Evolutionary conservation across 2,329 filamentous ascomycete species (phyloP).

Genomic region (Polytolypa hystricis): DNA sequence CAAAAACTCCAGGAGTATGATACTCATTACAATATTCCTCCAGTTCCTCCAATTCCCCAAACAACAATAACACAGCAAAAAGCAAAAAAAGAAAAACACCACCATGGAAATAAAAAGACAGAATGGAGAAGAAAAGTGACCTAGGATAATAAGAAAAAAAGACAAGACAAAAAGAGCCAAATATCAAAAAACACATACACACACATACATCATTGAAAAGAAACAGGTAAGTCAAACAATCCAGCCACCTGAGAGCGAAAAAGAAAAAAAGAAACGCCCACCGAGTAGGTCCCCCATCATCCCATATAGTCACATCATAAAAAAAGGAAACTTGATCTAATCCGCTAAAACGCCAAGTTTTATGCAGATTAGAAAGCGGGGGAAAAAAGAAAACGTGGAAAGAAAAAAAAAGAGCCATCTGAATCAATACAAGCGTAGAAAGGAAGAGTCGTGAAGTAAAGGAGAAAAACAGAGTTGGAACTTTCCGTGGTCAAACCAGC

Average conservation of each 20-base stretch:
- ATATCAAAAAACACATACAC: neutral
- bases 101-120: neutral
- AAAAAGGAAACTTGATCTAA: no score
- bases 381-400: neutral
- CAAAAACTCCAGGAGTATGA: no score
- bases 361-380: no score
- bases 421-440: neutral
- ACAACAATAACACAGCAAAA: no score
- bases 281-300: no score
- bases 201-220: neutral
- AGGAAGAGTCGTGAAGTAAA: neutral
- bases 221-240: neutral
- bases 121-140: conserved; percentile 5
- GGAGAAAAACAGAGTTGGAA: conserved; percentile 5
- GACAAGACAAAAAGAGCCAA: neutral
- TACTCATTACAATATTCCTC: no score
- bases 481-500: no score
- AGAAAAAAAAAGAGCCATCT: neutral
- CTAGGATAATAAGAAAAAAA: conserved; percentile 5
- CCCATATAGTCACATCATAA: no score
- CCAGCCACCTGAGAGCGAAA: neutral
- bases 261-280: neutral
- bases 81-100: no score
- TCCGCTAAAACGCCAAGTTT: no score
- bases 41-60: no score